Evolutionary conservation across 305 asterid genomes (phyloP).

Genomic region (Solanum chacoense): DNA sequence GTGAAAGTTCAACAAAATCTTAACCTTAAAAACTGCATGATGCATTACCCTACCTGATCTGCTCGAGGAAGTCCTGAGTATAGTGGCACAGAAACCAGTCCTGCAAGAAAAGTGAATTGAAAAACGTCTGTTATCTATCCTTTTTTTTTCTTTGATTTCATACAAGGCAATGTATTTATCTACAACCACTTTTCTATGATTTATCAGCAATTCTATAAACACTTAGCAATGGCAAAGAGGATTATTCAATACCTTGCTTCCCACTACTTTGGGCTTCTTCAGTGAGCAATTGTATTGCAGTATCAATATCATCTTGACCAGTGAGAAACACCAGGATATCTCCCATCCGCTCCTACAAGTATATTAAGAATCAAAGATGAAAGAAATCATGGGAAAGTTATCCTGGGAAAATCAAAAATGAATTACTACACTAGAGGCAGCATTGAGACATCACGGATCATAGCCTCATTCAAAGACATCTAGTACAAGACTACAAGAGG

Average conservation of each 20-base stretch:
- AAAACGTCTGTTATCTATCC: background rate
- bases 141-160: background rate
- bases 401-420: background rate
- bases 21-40: background rate
- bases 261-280: conserved; percentile 54
- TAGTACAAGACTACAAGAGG: background rate
- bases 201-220: background rate
- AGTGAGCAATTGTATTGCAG: conserved; percentile 71
- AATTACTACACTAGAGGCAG: background rate
- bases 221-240: background rate
- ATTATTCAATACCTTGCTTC: conserved; percentile 41
- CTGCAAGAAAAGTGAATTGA: conserved; percentile 29
- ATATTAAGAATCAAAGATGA: conserved; percentile 5
- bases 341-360: conserved; percentile 73
- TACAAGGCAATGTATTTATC: background rate
- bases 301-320: conserved; percentile 97
- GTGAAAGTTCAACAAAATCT: conserved; percentile 1
- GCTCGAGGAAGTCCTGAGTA: conserved; percentile 89
- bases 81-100: conserved; percentile 62
- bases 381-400: background rate
- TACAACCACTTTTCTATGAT: background rate
- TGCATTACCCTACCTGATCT: conserved; percentile 51
- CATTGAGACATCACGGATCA: background rate
- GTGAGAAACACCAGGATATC: conserved; percentile 90
- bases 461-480: background rate